Percentiles rank a stretch among this genome's conserved stretches.
Evolutionary conservation across 2,329 filamentous ascomycete species (phyloP).

Genomic region (Acrocalymma vagum): DNA sequence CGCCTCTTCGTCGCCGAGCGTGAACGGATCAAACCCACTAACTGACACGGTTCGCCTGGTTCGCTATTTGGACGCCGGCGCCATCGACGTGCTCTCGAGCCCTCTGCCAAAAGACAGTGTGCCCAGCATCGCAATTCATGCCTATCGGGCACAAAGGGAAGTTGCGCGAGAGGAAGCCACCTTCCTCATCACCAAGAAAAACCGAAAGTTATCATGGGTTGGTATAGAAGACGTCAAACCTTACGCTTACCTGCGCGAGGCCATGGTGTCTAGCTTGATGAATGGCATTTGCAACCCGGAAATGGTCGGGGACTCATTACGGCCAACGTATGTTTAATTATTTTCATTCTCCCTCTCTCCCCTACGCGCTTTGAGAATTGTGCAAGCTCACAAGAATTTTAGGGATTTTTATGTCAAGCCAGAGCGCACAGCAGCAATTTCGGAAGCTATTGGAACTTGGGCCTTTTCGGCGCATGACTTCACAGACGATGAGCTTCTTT

Average conservation of each 20-base stretch:
- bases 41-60: slow-evolving; percentile 66
- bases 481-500: slow-evolving; percentile 87
- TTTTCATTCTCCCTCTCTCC: too few relatives aligned
- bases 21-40: slow-evolving; percentile 47
- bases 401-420: slow-evolving; percentile 73
- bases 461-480: slow-evolving; percentile 90
- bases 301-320: slow-evolving; percentile 69
- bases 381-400: slow-evolving; percentile 24
- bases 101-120: slow-evolving; percentile 79
- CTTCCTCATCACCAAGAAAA: slow-evolving; percentile 75
- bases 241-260: slow-evolving; percentile 88
- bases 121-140: slow-evolving; percentile 80
- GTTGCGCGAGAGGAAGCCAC: slow-evolving; percentile 76
- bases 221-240: slow-evolving; percentile 85
- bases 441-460: slow-evolving; percentile 78
- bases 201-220: slow-evolving; percentile 90
- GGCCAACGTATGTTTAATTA: slow-evolving; percentile 64
- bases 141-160: slow-evolving; percentile 82
- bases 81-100: slow-evolving; percentile 83
- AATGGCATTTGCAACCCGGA: slow-evolving; percentile 82
- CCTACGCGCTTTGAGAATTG: neutral
- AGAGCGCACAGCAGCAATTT: slow-evolving; percentile 72
- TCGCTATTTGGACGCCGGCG: slow-evolving; percentile 84
- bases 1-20: slow-evolving; percentile 40
- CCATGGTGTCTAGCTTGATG: slow-evolving; percentile 93